These are phyloP conservation scores for Wickerhamiella sergipiensis DNA, from an alignment of 805 yeast genomes.

Conservation along the genomic window DNA sequence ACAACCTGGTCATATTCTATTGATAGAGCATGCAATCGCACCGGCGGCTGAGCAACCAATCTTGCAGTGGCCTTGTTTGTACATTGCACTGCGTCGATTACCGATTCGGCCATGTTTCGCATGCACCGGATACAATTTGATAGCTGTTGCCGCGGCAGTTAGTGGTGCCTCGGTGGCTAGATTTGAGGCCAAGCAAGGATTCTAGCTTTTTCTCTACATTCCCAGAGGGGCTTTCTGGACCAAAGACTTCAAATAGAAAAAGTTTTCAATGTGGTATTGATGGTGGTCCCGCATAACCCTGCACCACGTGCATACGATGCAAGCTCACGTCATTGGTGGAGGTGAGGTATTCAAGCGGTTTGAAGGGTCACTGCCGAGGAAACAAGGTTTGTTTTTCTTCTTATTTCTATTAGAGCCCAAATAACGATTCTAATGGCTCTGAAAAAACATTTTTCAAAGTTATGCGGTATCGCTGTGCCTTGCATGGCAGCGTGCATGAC, in stretches of 20 bases:
- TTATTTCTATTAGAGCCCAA: not conserved
- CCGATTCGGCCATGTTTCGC: not conserved
- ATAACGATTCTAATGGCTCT: not conserved
- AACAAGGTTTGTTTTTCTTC: no score
- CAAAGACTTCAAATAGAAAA: not conserved
- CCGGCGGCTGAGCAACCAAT: not conserved
- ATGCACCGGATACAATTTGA: not conserved
- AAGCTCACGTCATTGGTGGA: not conserved
- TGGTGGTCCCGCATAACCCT: not conserved
- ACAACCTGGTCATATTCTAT: no score
- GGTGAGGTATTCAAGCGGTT: not conserved
- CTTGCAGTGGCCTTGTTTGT: not conserved
- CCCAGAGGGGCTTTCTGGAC: no score
- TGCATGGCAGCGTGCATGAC: not conserved
- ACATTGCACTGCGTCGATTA: not conserved
- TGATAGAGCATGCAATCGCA: no score
- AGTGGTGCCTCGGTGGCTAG: no score
- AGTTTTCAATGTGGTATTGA: not conserved
- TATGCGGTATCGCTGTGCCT: not conserved
- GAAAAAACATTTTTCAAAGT: not conserved
- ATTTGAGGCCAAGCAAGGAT: no score
- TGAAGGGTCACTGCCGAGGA: not conserved
- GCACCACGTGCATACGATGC: not conserved
- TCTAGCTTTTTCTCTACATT: no score
- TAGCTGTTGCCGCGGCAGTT: not conserved